phyloP scores from a whole-genome alignment of 495 filamentous ascomycete genomes.

The Tuber indicum region DNA sequence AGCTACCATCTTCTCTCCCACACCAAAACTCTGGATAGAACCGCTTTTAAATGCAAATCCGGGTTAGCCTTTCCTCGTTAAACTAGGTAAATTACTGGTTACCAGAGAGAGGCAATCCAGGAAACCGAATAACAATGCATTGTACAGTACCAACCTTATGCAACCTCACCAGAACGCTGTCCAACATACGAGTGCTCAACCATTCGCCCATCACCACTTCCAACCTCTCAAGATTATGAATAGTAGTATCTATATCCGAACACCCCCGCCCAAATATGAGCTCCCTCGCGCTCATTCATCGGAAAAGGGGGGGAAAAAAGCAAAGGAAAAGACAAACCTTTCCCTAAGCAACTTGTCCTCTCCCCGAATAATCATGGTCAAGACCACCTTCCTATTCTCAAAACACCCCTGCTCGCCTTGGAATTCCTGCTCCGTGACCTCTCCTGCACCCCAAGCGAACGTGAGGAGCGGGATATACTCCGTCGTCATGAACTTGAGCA shows the following conservation, averaged over 20 bases:
- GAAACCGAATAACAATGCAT: background rate
- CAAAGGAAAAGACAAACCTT: background rate
- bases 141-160: slow-evolving; percentile 4
- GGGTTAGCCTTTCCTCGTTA: background rate
- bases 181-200: background rate
- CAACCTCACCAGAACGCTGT: background rate
- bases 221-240: background rate
- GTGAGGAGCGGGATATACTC: background rate
- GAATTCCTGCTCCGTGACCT: background rate
- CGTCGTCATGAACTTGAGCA: slow-evolving; percentile 1
- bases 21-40: background rate
- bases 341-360: background rate
- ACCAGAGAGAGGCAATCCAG: background rate
- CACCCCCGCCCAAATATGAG: background rate
- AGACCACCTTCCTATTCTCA: background rate
- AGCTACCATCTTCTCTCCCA: background rate
- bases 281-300: background rate
- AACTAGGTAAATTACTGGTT: background rate
- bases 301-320: background rate
- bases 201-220: background rate
- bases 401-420: background rate
- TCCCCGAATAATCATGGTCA: background rate
- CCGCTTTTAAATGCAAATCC: background rate
- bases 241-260: background rate
- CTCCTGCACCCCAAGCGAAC: background rate